Evolutionary conservation across 225 moss, liverwort and hornwort species (phyloP).

Genomic region (Marchantia paleacea): DNA sequence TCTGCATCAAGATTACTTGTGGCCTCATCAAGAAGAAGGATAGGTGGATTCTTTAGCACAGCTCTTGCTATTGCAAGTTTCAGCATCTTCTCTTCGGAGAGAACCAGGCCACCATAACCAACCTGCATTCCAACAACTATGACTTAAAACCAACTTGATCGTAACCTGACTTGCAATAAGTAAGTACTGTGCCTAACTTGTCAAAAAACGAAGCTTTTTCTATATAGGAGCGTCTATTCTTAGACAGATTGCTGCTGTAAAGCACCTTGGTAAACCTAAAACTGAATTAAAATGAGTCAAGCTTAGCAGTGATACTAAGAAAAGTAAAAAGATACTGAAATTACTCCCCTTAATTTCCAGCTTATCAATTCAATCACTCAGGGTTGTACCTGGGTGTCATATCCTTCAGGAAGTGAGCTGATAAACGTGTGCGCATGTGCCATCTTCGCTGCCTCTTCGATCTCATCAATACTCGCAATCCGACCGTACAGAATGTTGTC

Average conservation of each 20-base stretch:
- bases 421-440: slow-evolving; percentile 89
- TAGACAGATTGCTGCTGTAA: background rate
- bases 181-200: no score
- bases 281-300: no score
- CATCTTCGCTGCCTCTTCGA: slow-evolving; percentile 89
- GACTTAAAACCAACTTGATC: background rate
- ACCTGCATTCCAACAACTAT: slow-evolving; percentile 43
- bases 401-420: slow-evolving; percentile 72
- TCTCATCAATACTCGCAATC: slow-evolving; percentile 66
- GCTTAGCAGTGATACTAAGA: no score
- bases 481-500: slow-evolving; percentile 76
- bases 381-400: slow-evolving; percentile 59
- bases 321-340: no score
- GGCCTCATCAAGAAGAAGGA: slow-evolving; percentile 96
- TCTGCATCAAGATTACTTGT: slow-evolving; percentile 94
- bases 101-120: slow-evolving; percentile 52
- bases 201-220: background rate
- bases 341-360: no score
- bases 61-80: slow-evolving; percentile 93
- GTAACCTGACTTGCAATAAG: background rate
- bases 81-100: slow-evolving; percentile 72
- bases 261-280: no score
- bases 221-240: background rate
- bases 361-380: background rate
- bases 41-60: slow-evolving; percentile 93